Conservation (phyloP, 805 yeast genomes). For the Saccharomyces eubayanus region DNA sequence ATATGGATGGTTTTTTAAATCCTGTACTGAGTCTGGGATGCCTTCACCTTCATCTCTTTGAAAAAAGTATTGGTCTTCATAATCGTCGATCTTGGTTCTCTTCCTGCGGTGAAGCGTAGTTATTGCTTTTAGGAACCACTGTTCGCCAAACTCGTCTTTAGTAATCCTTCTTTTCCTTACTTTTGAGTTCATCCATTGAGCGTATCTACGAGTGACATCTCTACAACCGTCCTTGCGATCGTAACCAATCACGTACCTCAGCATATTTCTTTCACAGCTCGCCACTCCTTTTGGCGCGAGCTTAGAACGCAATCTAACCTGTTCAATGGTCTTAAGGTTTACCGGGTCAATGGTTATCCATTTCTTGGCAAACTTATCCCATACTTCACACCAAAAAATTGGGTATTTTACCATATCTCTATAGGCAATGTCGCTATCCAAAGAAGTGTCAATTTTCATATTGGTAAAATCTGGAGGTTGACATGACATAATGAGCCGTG, state of each 20-base stretch:
- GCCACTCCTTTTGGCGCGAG: constrained; percentile 53
- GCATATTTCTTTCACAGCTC: constrained; percentile 35
- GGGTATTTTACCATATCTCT: constrained; percentile 41
- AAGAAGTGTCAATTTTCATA: constrained; percentile 9
- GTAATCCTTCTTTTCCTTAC: constrained; percentile 67
- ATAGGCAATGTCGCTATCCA: background rate
- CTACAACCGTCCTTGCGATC: constrained; percentile 56
- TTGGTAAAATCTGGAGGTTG: constrained; percentile 84
- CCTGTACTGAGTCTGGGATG: constrained; percentile 76
- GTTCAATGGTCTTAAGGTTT: constrained; percentile 54
- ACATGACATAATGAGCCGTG: constrained; percentile 70
- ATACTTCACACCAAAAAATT: constrained; percentile 88
- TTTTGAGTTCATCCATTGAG: constrained; percentile 61
- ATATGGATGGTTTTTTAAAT: constrained; percentile 78
- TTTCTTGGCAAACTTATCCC: constrained; percentile 62
- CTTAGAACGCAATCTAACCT: constrained; percentile 45
- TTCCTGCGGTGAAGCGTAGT: constrained; percentile 21
- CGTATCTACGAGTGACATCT: constrained; percentile 83
- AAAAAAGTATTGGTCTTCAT: constrained; percentile 27
- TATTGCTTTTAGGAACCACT: constrained; percentile 52
- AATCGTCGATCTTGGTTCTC: constrained; percentile 30
- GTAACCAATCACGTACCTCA: constrained; percentile 71
- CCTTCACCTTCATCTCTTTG: constrained; percentile 66
- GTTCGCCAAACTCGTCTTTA: constrained; percentile 43
- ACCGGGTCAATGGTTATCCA: constrained; percentile 89